Evolutionary conservation across 192 early-diverging fungal species (phyloP).

Genomic region (Coemansia sp.): DNA sequence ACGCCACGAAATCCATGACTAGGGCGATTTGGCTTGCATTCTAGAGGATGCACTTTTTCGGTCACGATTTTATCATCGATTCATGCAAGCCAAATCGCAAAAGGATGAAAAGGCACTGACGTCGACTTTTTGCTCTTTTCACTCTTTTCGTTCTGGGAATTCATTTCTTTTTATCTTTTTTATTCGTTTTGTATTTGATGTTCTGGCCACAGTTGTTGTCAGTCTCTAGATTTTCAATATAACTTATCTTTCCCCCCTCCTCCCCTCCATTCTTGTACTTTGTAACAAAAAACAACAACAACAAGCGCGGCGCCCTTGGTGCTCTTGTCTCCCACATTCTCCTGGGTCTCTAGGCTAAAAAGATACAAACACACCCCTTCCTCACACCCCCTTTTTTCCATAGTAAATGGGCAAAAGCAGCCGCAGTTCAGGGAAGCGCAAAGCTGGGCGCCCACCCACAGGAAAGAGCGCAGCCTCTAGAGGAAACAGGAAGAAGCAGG

Average conservation of each 20-base stretch:
- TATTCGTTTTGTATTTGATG: background rate
- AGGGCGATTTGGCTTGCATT: too few relatives aligned
- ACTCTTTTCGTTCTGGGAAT: background rate
- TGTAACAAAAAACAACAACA: background rate
- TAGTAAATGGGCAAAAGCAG: slow-evolving; percentile 23
- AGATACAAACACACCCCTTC: too few relatives aligned
- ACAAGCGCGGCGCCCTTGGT: background rate
- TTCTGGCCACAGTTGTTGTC: background rate
- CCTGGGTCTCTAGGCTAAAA: too few relatives aligned
- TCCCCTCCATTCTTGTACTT: background rate
- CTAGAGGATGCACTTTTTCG: too few relatives aligned
- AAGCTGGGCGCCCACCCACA: background rate
- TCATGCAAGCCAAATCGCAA: background rate
- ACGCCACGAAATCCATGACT: too few relatives aligned
- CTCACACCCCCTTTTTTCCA: background rate
- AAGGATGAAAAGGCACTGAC: slow-evolving; percentile 14
- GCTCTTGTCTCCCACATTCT: background rate
- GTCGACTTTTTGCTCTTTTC: background rate
- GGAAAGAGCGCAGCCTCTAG: slow-evolving; percentile 8
- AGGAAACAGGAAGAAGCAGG: background rate
- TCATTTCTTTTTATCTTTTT: background rate
- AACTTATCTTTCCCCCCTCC: too few relatives aligned
- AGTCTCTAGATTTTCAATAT: background rate
- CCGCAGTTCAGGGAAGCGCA: slow-evolving; percentile 30
- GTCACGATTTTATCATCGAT: background rate